These are phyloP conservation scores for Nakaseomyces sp. DNA, from an alignment of 1,139 yeast genomes.

Conservation along the genomic window DNA sequence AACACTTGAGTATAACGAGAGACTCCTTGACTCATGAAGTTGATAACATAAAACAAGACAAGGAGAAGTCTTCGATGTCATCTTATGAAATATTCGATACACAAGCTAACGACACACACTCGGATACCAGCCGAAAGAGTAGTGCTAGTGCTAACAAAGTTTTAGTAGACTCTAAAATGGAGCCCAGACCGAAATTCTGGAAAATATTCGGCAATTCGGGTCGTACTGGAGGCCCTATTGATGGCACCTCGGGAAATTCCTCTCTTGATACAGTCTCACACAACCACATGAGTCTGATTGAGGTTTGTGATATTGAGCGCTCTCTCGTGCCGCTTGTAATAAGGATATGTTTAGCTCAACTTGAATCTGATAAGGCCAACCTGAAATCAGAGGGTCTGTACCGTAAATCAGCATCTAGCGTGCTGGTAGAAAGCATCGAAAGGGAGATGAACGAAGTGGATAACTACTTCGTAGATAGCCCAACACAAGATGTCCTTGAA, in stretches of 20 bases:
- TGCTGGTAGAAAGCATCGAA: slow-evolving; percentile 33
- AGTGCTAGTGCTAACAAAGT: not conserved
- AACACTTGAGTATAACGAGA: slow-evolving; percentile 24
- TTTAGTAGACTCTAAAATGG: not conserved
- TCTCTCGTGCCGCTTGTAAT: slow-evolving; percentile 61
- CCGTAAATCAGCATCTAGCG: slow-evolving; percentile 81
- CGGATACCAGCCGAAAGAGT: slow-evolving; percentile 2
- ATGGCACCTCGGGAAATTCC: not conserved
- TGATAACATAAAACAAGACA: slow-evolving; percentile 23
- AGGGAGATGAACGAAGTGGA: slow-evolving; percentile 24
- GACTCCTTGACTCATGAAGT: slow-evolving; percentile 31
- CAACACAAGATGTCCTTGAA: not conserved
- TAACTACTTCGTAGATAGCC: not conserved
- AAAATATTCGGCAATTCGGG: not conserved
- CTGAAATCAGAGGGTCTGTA: slow-evolving; percentile 72
- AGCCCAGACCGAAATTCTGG: slow-evolving; percentile 5
- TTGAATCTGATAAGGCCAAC: slow-evolving; percentile 58
- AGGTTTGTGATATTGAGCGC: slow-evolving; percentile 38
- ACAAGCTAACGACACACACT: not conserved
- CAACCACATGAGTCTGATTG: slow-evolving; percentile 17
- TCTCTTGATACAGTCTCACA: not conserved
- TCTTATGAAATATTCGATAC: slow-evolving; percentile 6
- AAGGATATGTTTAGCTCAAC: slow-evolving; percentile 63
- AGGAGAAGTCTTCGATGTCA: slow-evolving; percentile 12
- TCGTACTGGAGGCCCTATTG: not conserved